A percentile compares a stretch with the other conserved stretches of the same genome.
phyloP scores from a whole-genome alignment of 192 early-diverging fungal genomes.

The Phycomyces blakesleeanus region DNA sequence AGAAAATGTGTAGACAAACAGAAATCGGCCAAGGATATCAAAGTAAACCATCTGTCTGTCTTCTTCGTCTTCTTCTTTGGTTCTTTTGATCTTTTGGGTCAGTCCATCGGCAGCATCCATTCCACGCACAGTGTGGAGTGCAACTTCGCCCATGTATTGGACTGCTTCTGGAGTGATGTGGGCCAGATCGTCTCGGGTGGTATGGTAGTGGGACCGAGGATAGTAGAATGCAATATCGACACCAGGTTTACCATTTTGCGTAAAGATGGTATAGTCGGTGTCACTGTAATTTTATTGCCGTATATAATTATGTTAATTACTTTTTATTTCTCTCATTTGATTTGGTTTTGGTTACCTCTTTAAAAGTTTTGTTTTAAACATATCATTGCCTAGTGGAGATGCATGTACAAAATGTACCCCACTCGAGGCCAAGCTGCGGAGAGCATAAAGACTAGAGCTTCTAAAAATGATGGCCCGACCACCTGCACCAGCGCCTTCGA shows the following conservation, averaged over 20 bases:
- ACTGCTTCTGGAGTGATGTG: conserved; percentile 49
- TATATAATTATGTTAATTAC: neutral
- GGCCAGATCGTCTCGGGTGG: conserved; percentile 47
- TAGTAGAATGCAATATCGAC: conserved; percentile 64
- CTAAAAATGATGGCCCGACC: conserved; percentile 63
- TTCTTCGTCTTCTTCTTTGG: too few species aligned
- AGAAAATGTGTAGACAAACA: conserved; percentile 25
- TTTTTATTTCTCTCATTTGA: too few species aligned
- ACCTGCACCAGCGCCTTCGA: conserved; percentile 70
- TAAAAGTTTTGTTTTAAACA: conserved; percentile 55
- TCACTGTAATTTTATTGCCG: conserved; percentile 25
- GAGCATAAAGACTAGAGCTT: conserved; percentile 27
- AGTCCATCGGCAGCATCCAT: conserved; percentile 46
- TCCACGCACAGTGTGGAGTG: conserved; percentile 41
- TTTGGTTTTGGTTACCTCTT: conserved; percentile 35
- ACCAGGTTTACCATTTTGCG: conserved; percentile 53
- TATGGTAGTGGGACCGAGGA: conserved; percentile 64
- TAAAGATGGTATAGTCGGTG: conserved; percentile 65
- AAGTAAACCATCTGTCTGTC: conserved; percentile 30
- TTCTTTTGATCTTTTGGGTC: conserved; percentile 22
- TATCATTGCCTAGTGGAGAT: conserved; percentile 62
- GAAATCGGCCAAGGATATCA: conserved; percentile 41
- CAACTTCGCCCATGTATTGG: conserved; percentile 59
- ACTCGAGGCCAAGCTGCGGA: conserved; percentile 23
- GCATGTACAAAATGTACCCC: conserved; percentile 46